Conservation (phyloP, 2,329 filamentous ascomycete species). For the Aspergillus quadrilineatus region DNA sequence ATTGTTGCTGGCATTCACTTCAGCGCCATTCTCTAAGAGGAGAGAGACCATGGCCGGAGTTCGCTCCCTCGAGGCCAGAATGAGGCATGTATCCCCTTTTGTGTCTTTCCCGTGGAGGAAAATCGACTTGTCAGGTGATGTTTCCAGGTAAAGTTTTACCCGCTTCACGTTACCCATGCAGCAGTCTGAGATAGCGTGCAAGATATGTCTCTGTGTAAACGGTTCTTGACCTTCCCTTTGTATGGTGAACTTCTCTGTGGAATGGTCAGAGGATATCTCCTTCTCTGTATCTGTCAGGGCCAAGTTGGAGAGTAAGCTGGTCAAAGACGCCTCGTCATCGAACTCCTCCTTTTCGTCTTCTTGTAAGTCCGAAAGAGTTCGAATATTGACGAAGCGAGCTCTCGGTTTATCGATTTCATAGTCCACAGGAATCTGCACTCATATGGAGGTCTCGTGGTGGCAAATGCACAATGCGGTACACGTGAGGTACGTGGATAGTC, state of each 20-base stretch:
- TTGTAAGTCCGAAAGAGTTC: neutral
- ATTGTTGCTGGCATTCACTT: conserved; percentile 9
- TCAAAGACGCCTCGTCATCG: conserved; percentile 2
- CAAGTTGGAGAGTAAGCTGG: neutral
- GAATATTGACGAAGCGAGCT: conserved; percentile 13
- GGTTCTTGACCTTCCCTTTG: neutral
- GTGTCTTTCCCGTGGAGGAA: conserved; percentile 6
- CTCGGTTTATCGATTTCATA: conserved; percentile 18
- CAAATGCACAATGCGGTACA: conserved; percentile 11
- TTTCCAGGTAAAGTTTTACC: conserved; percentile 12
- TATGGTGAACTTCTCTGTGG: neutral
- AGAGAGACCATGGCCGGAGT: conserved; percentile 7
- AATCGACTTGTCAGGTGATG: conserved; percentile 4
- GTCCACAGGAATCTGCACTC: conserved; percentile 12
- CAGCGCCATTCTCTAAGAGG: conserved; percentile 7
- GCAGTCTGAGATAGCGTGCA: neutral
- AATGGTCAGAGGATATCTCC: neutral
- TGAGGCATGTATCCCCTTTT: conserved; percentile 12
- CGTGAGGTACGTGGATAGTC: neutral
- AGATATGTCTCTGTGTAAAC: neutral
- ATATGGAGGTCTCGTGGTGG: neutral
- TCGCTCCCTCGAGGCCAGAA: conserved; percentile 4
- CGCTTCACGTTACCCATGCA: neutral
- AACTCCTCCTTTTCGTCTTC: conserved; percentile 4
- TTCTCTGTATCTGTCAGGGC: conserved; percentile 1